Evolutionary conservation across 306 rosid genomes (phyloP).

Genomic region (Betula pendula): DNA sequence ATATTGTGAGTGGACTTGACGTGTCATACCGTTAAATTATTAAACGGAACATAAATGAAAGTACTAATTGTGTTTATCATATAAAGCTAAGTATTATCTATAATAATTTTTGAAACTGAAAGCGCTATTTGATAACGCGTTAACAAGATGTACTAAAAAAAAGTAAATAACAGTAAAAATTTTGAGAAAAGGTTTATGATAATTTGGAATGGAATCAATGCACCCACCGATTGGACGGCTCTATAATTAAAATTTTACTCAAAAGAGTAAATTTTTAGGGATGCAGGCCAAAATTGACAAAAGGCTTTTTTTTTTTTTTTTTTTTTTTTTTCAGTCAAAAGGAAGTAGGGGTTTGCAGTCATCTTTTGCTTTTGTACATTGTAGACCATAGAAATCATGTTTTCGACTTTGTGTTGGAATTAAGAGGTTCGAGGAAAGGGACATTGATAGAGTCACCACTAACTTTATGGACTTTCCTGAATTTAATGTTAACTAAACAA

Average conservation of each 20-base stretch:
- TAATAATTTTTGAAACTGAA: too few relatives aligned
- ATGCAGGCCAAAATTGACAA: background rate
- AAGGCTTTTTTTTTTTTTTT: background rate
- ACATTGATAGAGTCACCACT: too few relatives aligned
- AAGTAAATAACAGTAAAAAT: too few relatives aligned
- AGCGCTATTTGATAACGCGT: too few relatives aligned
- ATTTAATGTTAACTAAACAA: constrained; percentile 29
- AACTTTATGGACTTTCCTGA: constrained; percentile 41
- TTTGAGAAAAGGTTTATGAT: too few relatives aligned
- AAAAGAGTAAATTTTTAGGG: background rate
- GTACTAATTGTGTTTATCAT: too few relatives aligned
- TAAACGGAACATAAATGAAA: too few relatives aligned
- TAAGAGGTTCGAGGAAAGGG: constrained; percentile 41
- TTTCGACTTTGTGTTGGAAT: constrained; percentile 53
- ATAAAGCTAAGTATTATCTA: too few relatives aligned
- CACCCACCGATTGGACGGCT: background rate
- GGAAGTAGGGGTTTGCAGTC: constrained; percentile 40
- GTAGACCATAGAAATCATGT: constrained; percentile 64
- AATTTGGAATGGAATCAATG: too few relatives aligned
- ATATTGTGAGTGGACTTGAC: too few relatives aligned
- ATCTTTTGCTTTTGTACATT: constrained; percentile 56
- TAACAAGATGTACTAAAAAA: too few relatives aligned
- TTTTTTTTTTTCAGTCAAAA: constrained; percentile 41
- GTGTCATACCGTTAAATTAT: too few relatives aligned
- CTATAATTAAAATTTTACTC: background rate